These are phyloP conservation scores for Ustilago xerochloae DNA, from an alignment of 1,284 basidiomycete genomes.

Conservation along the genomic window DNA sequence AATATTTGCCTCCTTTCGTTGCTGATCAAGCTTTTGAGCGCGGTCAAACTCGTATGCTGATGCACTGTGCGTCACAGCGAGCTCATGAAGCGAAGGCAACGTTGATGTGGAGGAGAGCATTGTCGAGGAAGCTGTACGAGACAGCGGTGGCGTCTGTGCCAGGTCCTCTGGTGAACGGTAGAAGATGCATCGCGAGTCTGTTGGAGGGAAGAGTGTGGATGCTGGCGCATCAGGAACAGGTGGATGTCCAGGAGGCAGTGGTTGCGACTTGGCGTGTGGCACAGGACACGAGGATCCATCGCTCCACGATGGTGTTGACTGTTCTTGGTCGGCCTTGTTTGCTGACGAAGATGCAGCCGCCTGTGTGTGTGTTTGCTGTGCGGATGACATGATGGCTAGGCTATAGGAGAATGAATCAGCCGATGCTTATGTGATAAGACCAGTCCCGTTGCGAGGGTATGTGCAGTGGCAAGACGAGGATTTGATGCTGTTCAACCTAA, in stretches of 20 bases:
- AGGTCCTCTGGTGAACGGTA: conserved; percentile 63
- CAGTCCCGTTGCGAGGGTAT: background rate
- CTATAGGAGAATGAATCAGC: conserved; percentile 2
- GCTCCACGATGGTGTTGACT: conserved; percentile 35
- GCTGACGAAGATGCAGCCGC: background rate
- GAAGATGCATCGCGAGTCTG: conserved; percentile 63
- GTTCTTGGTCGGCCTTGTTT: background rate
- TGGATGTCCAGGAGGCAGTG: conserved; percentile 67
- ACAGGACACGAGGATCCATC: conserved; percentile 59
- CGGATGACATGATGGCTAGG: conserved; percentile 16
- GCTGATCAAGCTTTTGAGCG: conserved; percentile 46
- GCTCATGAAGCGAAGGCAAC: conserved; percentile 41
- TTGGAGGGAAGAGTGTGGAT: conserved; percentile 60
- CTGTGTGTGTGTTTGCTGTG: conserved; percentile 7
- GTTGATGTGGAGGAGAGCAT: conserved; percentile 36
- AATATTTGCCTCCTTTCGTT: conserved; percentile 56
- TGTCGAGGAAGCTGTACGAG: conserved; percentile 37
- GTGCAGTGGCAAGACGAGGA: background rate
- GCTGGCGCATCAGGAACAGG: conserved; percentile 49
- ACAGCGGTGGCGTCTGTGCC: conserved; percentile 55
- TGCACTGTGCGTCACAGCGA: conserved; percentile 40
- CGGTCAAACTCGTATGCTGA: conserved; percentile 40
- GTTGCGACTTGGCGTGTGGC: conserved; percentile 62
- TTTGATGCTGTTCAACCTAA: background rate
- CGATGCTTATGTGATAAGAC: background rate